Base-by-base conservation (phyloP, 139 green algal species). In the Coelastrella sp. region DNA sequence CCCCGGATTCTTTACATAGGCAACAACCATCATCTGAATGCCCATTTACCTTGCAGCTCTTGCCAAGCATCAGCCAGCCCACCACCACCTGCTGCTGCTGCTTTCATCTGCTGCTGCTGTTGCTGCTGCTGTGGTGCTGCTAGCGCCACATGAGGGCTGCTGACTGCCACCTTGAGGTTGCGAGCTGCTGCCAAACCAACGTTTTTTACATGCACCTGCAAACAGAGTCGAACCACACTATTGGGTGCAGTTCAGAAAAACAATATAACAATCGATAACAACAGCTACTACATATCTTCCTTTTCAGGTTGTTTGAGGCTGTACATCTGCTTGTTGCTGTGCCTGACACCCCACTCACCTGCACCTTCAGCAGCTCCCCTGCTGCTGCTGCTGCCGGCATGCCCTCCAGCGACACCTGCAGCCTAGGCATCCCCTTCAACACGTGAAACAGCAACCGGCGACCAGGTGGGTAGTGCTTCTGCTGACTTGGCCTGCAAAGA, bases 401-500 rank as follows among this genome's bases (percentile, higher is more conserved):
- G 19, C 77, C 60, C 5, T 89, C 69, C 11, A 68, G 19, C 13
- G 72, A 59, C 11, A 94, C 64, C 78, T 94, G 86, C 74, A 96
- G 86, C 4, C 89, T 89, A 2, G 92, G 93, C 92, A 94, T 90
- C 63, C 93, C 81, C 0, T 88, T 85, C 37, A 94, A 64, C 51
- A 96, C 90, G 19, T 67, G 38, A 72, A 95, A 87, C 32, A 91
- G 37, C 79, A 97, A 85, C 40, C 90, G 87, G 34, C 83, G 85
- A 38, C 87, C 72, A 8, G 90, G 82, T 0, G 87, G 68, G 50
- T 86, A 89, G 79, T 90, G 85, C 90, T 91, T 78, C 34, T 57
- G 73, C 73, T 88, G 72, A 60, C 59, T 79, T 6, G 73, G 83
- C 73, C 83, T 83, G 83, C 27, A 2, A 3, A 74, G 13, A 48